These are phyloP conservation scores for Fusarium sp. DNA, from an alignment of 2,329 filamentous ascomycete genomes.

Conservation along the genomic window DNA sequence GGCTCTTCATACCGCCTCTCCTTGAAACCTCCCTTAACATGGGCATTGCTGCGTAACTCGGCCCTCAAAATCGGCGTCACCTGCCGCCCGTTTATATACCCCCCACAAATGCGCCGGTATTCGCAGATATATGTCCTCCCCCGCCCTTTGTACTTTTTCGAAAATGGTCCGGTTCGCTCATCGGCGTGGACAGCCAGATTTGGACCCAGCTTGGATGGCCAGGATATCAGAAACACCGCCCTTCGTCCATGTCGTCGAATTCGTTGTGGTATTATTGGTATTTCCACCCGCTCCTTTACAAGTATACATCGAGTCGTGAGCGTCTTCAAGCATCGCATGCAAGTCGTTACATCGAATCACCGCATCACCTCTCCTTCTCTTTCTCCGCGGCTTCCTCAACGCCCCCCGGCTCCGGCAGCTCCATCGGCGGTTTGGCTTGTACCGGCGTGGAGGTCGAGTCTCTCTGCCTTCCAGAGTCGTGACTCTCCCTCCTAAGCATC, in stretches of 20 bases:
- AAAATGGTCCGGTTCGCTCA: background rate
- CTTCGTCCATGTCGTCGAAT: slow-evolving; percentile 13
- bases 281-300: slow-evolving; percentile 37
- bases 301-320: slow-evolving; percentile 44
- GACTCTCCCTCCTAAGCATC: slow-evolving; percentile 61
- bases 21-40: background rate
- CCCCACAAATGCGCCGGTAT: background rate
- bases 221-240: slow-evolving; percentile 11
- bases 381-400: slow-evolving; percentile 37
- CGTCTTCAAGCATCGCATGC: slow-evolving; percentile 43
- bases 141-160: background rate
- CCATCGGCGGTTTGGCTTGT: slow-evolving; percentile 49
- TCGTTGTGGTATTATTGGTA: slow-evolving; percentile 44
- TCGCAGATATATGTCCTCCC: background rate
- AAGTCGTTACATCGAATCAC: slow-evolving; percentile 35
- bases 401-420: slow-evolving; percentile 29
- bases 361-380: slow-evolving; percentile 45
- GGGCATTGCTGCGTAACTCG: background rate
- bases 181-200: background rate
- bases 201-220: background rate
- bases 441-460: slow-evolving; percentile 53
- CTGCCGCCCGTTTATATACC: slow-evolving; percentile 5
- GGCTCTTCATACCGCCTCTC: background rate
- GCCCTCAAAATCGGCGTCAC: background rate
- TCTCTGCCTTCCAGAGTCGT: slow-evolving; percentile 57